Evolutionary conservation across 371 early-diverging fungal species (phyloP).

Genomic region (Mortierella sp.): DNA sequence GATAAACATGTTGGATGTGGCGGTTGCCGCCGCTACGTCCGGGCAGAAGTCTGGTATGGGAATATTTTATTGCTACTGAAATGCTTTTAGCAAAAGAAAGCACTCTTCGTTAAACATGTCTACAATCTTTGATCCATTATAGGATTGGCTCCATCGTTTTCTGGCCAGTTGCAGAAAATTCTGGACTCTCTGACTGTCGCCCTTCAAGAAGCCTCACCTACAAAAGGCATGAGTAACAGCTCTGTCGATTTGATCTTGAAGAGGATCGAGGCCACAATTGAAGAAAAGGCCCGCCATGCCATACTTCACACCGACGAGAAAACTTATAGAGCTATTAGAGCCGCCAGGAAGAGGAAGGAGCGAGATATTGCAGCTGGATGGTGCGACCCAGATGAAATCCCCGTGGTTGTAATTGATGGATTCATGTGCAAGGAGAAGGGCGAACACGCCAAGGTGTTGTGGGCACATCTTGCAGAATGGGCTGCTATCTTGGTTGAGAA

Average conservation of each 20-base stretch:
- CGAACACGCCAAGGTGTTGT: slow-evolving; percentile 65
- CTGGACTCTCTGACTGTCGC: slow-evolving; percentile 70
- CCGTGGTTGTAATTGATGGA: slow-evolving; percentile 91
- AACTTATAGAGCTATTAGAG: neutral
- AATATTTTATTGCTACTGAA: too few species aligned
- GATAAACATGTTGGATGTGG: slow-evolving; percentile 79
- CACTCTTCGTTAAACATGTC: neutral
- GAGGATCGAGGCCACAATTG: slow-evolving; percentile 48
- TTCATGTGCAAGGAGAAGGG: slow-evolving; percentile 81
- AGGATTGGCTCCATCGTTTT: slow-evolving; percentile 69
- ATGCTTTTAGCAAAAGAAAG: neutral
- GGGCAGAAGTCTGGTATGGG: slow-evolving; percentile 82
- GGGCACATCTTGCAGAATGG: slow-evolving; percentile 85
- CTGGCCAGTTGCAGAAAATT: slow-evolving; percentile 71
- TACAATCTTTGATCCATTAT: neutral
- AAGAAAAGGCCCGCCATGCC: slow-evolving; percentile 57
- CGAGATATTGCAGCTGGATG: slow-evolving; percentile 36
- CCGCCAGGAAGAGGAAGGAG: slow-evolving; percentile 14
- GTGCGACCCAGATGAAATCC: slow-evolving; percentile 70
- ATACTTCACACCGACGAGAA: slow-evolving; percentile 12
- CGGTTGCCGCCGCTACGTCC: slow-evolving; percentile 84
- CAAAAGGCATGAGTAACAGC: slow-evolving; percentile 41
- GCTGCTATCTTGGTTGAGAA: slow-evolving; percentile 80
- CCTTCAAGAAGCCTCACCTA: slow-evolving; percentile 55
- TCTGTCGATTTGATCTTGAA: slow-evolving; percentile 51